These are phyloP conservation scores for Calonectria crousiana DNA, from an alignment of 2,329 filamentous ascomycete species.

Conservation along the genomic window DNA sequence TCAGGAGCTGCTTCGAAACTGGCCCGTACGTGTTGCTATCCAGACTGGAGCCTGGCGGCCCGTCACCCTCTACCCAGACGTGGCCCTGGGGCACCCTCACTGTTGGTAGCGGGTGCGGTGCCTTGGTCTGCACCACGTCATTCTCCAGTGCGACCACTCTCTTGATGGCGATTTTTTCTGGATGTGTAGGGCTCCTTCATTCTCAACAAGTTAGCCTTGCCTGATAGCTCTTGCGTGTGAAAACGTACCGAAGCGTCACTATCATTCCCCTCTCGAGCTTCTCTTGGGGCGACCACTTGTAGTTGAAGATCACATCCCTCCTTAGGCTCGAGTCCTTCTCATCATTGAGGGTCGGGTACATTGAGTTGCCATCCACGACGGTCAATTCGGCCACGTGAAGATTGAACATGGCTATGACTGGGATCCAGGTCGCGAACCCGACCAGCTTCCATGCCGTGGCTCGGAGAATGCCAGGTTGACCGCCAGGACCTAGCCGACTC, in stretches of 20 bases:
- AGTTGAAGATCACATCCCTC: constrained; percentile 69
- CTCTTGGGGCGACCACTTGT: constrained; percentile 69
- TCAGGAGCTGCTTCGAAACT: constrained; percentile 79
- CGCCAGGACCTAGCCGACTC: constrained; percentile 46
- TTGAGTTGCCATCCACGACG: constrained; percentile 72
- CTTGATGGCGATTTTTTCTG: constrained; percentile 81
- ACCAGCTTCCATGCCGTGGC: constrained; percentile 61
- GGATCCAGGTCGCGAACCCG: constrained; percentile 71
- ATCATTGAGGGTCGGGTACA: constrained; percentile 83
- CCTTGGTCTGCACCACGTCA: constrained; percentile 77
- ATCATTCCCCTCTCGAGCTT: constrained; percentile 78
- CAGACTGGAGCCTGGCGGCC: constrained; percentile 73
- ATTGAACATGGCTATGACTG: constrained; percentile 72
- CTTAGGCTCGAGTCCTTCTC: constrained; percentile 68
- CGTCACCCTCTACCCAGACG: constrained; percentile 96
- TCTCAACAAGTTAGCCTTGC: constrained; percentile 1
- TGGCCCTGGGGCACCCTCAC: constrained; percentile 83
- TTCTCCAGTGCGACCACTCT: constrained; percentile 85
- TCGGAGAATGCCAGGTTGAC: constrained; percentile 39
- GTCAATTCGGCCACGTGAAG: constrained; percentile 70
- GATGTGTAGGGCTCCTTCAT: constrained; percentile 76
- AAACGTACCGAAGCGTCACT: constrained; percentile 73
- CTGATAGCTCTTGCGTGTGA: not conserved
- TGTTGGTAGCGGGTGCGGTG: constrained; percentile 67
- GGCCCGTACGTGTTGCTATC: constrained; percentile 96